Conservation (phyloP, 345 rosid genomes). For the Melaleuca alternifolia region DNA sequence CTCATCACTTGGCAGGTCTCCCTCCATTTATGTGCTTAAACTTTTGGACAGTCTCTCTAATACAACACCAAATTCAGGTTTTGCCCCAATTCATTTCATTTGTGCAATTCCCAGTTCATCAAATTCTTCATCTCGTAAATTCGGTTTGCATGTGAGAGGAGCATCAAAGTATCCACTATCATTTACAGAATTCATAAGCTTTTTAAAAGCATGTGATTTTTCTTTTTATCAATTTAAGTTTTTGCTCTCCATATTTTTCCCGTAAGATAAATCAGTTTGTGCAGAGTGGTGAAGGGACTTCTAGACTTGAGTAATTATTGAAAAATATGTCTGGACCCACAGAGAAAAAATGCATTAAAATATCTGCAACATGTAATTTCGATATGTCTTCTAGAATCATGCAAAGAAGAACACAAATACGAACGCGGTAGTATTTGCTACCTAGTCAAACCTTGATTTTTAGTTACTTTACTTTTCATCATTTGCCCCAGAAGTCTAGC, state of each 20-base stretch:
- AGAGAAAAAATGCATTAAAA: not conserved
- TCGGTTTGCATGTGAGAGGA: fast-evolving
- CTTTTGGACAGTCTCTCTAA: too few relatives aligned
- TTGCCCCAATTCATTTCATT: not conserved
- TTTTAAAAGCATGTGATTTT: not conserved
- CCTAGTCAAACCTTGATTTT: not conserved
- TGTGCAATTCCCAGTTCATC: not conserved
- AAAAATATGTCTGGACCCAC: not conserved
- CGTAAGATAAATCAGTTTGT: fast-evolving
- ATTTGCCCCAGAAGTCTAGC: not conserved
- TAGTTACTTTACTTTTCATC: not conserved
- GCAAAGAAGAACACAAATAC: not conserved
- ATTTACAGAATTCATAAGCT: not conserved
- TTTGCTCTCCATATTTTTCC: fast-evolving
- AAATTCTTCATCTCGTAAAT: not conserved
- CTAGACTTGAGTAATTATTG: not conserved
- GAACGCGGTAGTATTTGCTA: not conserved
- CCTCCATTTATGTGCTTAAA: too few relatives aligned
- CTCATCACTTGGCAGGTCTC: not conserved
- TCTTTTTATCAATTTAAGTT: not conserved
- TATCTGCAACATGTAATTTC: not conserved
- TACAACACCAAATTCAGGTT: not conserved
- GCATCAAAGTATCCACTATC: not conserved
- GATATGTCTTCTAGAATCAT: not conserved
- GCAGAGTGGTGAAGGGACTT: not conserved